Base-by-base conservation (phyloP, 225 moss, liverwort and hornwort species). In the Sphagnum tenellum region DNA sequence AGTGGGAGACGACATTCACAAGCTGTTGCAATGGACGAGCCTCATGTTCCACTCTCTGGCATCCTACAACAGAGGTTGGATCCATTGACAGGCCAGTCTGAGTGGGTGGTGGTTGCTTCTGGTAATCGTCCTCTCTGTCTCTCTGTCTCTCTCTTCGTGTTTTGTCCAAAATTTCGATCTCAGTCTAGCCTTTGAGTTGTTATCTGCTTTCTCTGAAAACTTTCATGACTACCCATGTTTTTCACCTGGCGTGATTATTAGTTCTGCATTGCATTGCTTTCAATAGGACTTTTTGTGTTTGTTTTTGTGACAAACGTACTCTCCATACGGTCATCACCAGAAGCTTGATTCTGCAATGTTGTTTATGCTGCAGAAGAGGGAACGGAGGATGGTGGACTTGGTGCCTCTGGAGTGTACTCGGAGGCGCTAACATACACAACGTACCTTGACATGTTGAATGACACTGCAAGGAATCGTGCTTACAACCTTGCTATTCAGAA, bases 361-460 rank as follows among this genome's bases (percentile, higher is more conserved):
- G 29, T 29, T 29, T 29, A 29, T 29, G 6, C 9, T 77, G 67
- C 72, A 83, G 82, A 83, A 74, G 68, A 49, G 6, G 70, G 69
- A 71, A 67, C 70, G 60, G 65, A 60, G 67, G 68, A 67, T 50
- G 66, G 64, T 63, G 70, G 59, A 4, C 61, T 66, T 64, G 60
- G 56, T 6, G 67, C 6, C 29, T 69, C 69, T 54, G 72, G 52
- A 57, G 76, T 70, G 5, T 72, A 63, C 69, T 79, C 82, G 13
- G 86, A 86, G 66, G 80, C 90, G 45, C 88, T 92, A 29, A 80
- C 76, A 55, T 81, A 84, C 74, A 95, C 95, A 0, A 83, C 83
- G n/a, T 95, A 92, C 67, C 71, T 95, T 75, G 85, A 95, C 75
- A 95, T 95, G 95, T 68, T 95, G 48, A 95, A 95, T 64, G 92